phyloP scores from a whole-genome alignment of 108 stramenopile species.

The Asterionellopsis glacialis region DNA sequence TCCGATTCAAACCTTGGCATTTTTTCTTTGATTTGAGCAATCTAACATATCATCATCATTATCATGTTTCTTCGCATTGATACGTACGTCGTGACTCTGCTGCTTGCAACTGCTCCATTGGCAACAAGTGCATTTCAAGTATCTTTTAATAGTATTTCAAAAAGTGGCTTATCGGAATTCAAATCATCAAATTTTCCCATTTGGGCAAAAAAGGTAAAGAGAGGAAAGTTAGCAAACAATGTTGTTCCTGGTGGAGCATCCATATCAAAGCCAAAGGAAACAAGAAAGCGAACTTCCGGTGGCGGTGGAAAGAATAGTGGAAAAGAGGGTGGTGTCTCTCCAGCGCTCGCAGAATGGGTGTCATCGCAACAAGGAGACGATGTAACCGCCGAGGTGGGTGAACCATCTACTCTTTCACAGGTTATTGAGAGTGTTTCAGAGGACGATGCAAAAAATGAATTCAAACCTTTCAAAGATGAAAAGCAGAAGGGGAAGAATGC shows the following conservation, averaged over 20 bases:
- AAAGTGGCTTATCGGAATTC: not conserved
- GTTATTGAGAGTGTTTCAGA: not conserved
- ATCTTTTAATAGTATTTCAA: not conserved
- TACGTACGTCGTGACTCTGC: no score
- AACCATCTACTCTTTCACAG: not conserved
- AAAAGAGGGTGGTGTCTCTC: constrained; percentile 10
- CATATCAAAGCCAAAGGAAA: not conserved
- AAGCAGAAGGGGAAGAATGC: not conserved
- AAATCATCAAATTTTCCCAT: not conserved
- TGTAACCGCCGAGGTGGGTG: not conserved
- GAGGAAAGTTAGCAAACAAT: not conserved
- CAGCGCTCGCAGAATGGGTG: constrained; percentile 30
- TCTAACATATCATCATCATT: no score
- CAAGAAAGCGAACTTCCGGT: not conserved
- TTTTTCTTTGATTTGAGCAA: no score
- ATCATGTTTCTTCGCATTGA: no score
- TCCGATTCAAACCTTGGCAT: no score
- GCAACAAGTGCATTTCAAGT: no score
- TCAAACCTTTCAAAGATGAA: not conserved
- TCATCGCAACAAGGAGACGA: constrained; percentile 5
- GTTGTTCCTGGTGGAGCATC: not conserved
- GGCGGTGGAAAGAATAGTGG: not conserved
- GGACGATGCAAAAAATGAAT: constrained; percentile 1
- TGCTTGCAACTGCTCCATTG: no score
- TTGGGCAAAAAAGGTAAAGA: not conserved